Evolutionary conservation across 202 grass and related monocot species (phyloP).

Genomic region (Setaria italica): DNA sequence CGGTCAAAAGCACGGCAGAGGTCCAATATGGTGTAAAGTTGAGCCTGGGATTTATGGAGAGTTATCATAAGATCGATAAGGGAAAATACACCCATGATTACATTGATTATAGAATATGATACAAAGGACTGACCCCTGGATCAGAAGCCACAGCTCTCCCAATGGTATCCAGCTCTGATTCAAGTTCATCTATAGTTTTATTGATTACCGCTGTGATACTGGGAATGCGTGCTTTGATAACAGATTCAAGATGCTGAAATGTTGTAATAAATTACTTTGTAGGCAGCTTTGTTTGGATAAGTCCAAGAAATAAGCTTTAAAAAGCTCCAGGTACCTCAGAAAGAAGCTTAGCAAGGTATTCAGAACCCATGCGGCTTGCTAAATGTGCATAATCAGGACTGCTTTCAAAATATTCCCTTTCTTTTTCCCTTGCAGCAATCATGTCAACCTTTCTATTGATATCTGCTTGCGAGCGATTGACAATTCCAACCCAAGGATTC

Average conservation of each 20-base stretch:
- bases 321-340: constrained; percentile 57
- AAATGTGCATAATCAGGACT: constrained; percentile 84
- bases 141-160: constrained; percentile 69
- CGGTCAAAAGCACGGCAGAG: constrained; percentile 70
- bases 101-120: constrained; percentile 23
- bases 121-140: constrained; percentile 61
- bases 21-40: constrained; percentile 78
- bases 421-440: constrained; percentile 70
- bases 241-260: constrained; percentile 74
- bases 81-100: neutral
- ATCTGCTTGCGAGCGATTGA: constrained; percentile 90
- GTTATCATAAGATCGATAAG: constrained; percentile 13
- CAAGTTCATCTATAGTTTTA: constrained; percentile 81
- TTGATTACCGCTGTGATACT: constrained; percentile 73
- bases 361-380: constrained; percentile 73
- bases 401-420: constrained; percentile 73
- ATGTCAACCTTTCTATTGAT: constrained; percentile 76
- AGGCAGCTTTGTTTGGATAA: neutral
- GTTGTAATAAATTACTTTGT: neutral
- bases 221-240: constrained; percentile 78
- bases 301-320: neutral
- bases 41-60: constrained; percentile 49
- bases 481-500: constrained; percentile 80
- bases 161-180: constrained; percentile 66
- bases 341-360: constrained; percentile 82